phyloP scores from a whole-genome alignment of 2,329 filamentous ascomycete genomes.

The Trichoderma hamatum region DNA sequence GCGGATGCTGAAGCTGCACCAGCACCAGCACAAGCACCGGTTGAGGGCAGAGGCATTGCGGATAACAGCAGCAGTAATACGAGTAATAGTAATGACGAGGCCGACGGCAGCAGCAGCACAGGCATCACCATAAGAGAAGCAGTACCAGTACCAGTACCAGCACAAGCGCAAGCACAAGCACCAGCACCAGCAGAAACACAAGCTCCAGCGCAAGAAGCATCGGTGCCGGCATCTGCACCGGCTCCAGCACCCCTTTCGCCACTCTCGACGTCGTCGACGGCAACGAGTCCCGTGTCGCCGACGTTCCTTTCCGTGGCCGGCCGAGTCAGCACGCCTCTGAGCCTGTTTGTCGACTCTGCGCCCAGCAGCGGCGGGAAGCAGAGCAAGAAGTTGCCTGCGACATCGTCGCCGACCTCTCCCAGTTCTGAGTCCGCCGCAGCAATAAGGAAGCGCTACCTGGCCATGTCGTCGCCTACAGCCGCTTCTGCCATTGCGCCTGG shows the following conservation, averaged over 20 bases:
- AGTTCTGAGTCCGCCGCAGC: constrained; percentile 10
- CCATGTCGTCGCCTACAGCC: constrained; percentile 25
- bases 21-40: not conserved
- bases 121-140: not conserved
- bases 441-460: constrained; percentile 24
- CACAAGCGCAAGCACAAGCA: not conserved
- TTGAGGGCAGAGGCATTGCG: not conserved
- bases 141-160: not conserved
- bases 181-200: not conserved
- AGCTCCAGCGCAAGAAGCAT: not conserved
- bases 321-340: constrained; percentile 37
- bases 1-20: not conserved
- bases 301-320: constrained; percentile 38
- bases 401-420: not conserved
- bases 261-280: constrained; percentile 33
- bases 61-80: not conserved
- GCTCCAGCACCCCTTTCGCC: constrained; percentile 31
- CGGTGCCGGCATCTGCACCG: not conserved
- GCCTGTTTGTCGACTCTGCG: constrained; percentile 35
- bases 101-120: not conserved
- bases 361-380: constrained; percentile 16
- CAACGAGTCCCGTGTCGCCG: constrained; percentile 35
- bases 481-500: not conserved
- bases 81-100: not conserved
- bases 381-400: not conserved